Evolutionary conservation across 495 filamentous ascomycete genomes (phyloP), one percentile per base, ranked within the genome.

Genomic region (Penicillium turbatum): DNA sequence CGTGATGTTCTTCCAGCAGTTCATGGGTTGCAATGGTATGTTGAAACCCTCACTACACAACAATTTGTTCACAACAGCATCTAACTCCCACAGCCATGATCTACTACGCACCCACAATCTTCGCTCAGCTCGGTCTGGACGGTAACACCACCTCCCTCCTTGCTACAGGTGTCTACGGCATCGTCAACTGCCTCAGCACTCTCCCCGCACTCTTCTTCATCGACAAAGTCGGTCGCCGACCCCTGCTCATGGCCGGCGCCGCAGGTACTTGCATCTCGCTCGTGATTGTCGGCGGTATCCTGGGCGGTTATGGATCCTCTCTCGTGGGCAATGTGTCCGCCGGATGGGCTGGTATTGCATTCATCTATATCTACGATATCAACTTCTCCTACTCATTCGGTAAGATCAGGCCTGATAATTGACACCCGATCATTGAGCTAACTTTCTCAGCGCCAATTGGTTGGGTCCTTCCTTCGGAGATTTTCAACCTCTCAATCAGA

Each of bases 341-440:
- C 6, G 89, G 87, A 0, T 93, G 88, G 88, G 88, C 76, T 4
- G 88, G 85, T 6, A 84, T 90, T 15, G 82, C 74, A 52, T 89
- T 92, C 78, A 86, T 93, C 52, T 93, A 87, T 79, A 78, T 92
- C 27, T 93, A 89, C 61, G 86, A 90, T 59, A 72, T 89, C 37
- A 85, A 89, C 62, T 93, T 92, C 62, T 87, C 86, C 26, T 90
- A 72, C 30, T 71, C 71, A 0, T 71, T 70, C 34, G 71, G 72
- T 74, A 51, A 50, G 69, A 43, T n/a, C 8, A 27, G 5, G 10
- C 15, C 41, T 27, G 5, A 5, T 11, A n/a, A 9, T 29, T 57
- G 1, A n/a, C n/a, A n/a, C n/a, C n/a, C 6, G 10, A 4, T 2
- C 16, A n/a, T n/a, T 19, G 40, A 29, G 32, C 57, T 60, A 46